Evolutionary conservation across 2,329 filamentous ascomycete species (phyloP).

Genomic region (Sporothrix globosa): DNA sequence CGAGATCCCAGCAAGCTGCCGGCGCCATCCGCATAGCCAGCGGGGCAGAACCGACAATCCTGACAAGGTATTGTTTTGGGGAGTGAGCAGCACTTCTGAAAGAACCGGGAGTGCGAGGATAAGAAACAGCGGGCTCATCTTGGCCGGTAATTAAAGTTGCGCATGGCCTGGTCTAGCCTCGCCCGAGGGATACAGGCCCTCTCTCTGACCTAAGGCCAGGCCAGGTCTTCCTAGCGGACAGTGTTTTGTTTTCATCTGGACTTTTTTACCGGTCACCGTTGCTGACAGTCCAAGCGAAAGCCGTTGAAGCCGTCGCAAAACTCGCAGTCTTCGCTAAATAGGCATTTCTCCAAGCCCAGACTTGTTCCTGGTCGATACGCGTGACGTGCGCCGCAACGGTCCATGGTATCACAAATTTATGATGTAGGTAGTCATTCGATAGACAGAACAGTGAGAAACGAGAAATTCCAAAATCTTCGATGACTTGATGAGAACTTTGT

Average conservation of each 20-base stretch:
- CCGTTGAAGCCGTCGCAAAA: background rate
- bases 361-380: background rate
- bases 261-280: constrained; percentile 14
- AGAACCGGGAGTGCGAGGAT: background rate
- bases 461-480: background rate
- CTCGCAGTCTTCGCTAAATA: background rate
- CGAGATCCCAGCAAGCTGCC: constrained; percentile 14
- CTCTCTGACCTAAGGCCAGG: background rate
- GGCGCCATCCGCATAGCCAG: constrained; percentile 24
- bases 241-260: constrained; percentile 7
- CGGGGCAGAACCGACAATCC: constrained; percentile 13
- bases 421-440: background rate
- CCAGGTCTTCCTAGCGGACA: constrained; percentile 1
- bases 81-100: background rate
- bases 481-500: constrained; percentile 13
- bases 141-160: constrained; percentile 19
- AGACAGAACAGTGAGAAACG: background rate
- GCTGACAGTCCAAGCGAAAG: background rate
- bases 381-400: constrained; percentile 7
- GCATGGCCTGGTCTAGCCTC: constrained; percentile 8
- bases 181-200: background rate
- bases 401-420: background rate
- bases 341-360: constrained; percentile 2
- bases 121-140: background rate
- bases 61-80: constrained; percentile 7